Conservation (phyloP, 2,329 filamentous ascomycete genomes). For the Sclerotinia sclerotiorum region DNA sequence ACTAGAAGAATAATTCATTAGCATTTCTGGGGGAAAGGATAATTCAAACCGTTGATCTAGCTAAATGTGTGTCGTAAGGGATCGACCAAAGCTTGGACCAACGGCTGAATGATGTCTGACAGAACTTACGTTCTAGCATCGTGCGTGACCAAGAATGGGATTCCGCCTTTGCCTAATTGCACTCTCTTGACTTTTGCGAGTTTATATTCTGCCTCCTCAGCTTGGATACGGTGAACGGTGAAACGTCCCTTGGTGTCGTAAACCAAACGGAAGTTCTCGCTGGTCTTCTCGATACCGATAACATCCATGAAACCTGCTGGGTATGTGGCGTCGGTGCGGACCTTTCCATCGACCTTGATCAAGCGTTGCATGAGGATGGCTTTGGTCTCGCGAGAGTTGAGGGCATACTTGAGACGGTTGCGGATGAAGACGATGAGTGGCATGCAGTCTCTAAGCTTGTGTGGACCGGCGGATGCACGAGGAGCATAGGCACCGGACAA, state of each 20-base stretch:
- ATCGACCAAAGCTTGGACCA: conserved; percentile 97
- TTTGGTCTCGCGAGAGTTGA: conserved; percentile 97
- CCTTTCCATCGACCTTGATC: conserved; percentile 99
- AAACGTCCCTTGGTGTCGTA: conserved; percentile 99
- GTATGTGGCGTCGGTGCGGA: conserved; percentile 98
- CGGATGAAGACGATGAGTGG: conserved; percentile 98
- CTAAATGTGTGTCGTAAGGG: conserved; percentile 37
- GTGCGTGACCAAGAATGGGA: conserved; percentile 99
- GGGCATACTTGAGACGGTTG: conserved; percentile 96
- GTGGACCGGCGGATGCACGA: conserved; percentile 78
- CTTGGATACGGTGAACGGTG: conserved; percentile 99
- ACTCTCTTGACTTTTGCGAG: conserved; percentile 99
- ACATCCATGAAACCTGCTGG: conserved; percentile 99
- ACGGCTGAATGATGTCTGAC: conserved; percentile 99
- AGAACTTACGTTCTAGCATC: conserved; percentile 99
- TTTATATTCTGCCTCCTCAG: conserved; percentile 99
- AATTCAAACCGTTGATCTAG: conserved; percentile 42
- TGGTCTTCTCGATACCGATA: conserved; percentile 98
- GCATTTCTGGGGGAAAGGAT: conserved; percentile 35
- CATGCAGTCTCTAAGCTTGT: conserved; percentile 99
- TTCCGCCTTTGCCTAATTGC: conserved; percentile 97
- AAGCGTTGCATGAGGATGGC: conserved; percentile 99
- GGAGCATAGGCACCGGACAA: conserved; percentile 86
- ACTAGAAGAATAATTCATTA: conserved; percentile 52
- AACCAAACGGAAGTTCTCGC: conserved; percentile 99